These are phyloP conservation scores for Aspergillus jensenii DNA, from an alignment of 2,329 filamentous ascomycete species.

Conservation along the genomic window DNA sequence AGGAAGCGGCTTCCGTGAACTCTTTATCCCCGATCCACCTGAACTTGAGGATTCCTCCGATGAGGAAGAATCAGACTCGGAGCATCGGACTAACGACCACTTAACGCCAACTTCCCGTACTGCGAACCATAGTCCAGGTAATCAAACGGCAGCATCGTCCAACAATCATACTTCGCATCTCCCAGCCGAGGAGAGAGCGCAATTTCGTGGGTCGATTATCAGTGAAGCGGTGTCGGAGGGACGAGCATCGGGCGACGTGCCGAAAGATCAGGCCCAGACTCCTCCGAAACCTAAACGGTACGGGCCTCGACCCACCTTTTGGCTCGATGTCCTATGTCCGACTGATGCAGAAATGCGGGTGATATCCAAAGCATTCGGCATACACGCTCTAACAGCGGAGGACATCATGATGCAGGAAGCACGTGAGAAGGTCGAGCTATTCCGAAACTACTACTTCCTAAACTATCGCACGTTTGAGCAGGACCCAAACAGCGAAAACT, in stretches of 20 bases:
- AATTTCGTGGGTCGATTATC: conserved; percentile 36
- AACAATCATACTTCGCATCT: conserved; percentile 19
- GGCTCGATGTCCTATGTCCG: conserved; percentile 88
- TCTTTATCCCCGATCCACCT: conserved; percentile 86
- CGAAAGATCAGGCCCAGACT: conserved; percentile 22
- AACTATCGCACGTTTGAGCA: conserved; percentile 98
- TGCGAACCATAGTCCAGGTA: conserved; percentile 1
- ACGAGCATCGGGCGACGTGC: conserved; percentile 21
- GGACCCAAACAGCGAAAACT: conserved; percentile 83
- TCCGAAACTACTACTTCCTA: conserved; percentile 97
- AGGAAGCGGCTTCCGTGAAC: conserved; percentile 77
- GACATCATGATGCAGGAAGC: conserved; percentile 98
- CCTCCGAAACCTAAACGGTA: conserved; percentile 50
- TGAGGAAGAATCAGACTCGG: conserved; percentile 55
- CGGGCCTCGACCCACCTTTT: conserved; percentile 90
- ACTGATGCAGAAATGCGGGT: conserved; percentile 96
- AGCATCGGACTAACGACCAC: conserved; percentile 24
- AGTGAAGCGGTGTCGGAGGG: conserved; percentile 35
- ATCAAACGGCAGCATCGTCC: conserved; percentile 2
- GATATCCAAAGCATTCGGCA: conserved; percentile 87
- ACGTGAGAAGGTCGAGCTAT: conserved; percentile 96
- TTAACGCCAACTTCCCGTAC: conserved; percentile 6
- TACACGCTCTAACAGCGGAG: conserved; percentile 91
- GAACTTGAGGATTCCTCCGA: conserved; percentile 71
- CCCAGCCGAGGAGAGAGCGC: conserved; percentile 17